Base-by-base conservation (phyloP, 2,329 filamentous ascomycete genomes). In the Teratosphaeria destructans region DNA sequence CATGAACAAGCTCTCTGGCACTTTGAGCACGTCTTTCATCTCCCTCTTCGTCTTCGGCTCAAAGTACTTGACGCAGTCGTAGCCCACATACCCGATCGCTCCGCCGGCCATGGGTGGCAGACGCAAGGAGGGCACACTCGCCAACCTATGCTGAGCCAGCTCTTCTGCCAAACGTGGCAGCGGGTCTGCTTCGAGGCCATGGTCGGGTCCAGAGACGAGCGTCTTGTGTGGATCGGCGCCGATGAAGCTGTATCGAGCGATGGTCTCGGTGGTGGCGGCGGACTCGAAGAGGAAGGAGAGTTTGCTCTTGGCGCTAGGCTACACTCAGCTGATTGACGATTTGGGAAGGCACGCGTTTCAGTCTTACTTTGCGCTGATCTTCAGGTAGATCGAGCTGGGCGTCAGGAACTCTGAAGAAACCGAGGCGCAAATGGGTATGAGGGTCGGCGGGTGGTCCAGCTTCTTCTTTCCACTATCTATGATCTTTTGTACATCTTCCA, bases 51-150 rank as follows among this genome's bases (percentile, higher is more conserved):
- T 97, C 81, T 92, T 95, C 62, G 94, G 94, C 79, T 99, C 94
- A 67, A 99, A 99, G 76, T 97, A 97, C 71, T 87, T 86, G 68
- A 99, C 90, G 74, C 94, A 99, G 73, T 99, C 94, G 72, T 99
- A 99, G 57, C 92, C 92, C 5, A 97, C 90, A 73, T 97, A 99
- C 61, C 94, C 94, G 68, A 99, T 90, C 12, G 92, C 94, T 56
- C 94, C 94, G 49, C 92, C 94, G 0, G 89, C 90, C 76, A 99
- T 79, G 29, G 90, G 89, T 57, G 94, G 94, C 43, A 99, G 81
- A 68, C 83, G 83, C 69, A 97, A 78, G 0, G 86, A 89, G 0
- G 94, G 92, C 3, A 99, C 84, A 49, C 89, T 83, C 37, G 91
- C 88, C 63, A 96, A 89, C 29, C 89, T 83, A 73, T 86, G 88